Conservation (phyloP, 169 alveolate genomes). For the Eimeria sp. region DNA sequence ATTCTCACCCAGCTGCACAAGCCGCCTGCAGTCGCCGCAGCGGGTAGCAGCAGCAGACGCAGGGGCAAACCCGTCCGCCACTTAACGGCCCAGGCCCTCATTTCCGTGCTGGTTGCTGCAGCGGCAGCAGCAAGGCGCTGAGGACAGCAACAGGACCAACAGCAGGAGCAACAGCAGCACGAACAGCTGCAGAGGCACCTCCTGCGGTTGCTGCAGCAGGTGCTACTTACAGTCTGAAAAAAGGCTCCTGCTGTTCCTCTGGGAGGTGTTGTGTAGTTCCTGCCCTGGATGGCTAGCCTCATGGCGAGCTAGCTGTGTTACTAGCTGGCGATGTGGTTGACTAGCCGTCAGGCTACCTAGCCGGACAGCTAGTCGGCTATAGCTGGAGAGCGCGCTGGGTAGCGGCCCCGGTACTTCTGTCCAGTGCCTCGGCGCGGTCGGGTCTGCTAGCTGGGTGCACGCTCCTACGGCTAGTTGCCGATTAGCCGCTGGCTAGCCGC, state of each 20-base stretch:
- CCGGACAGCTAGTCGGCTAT: neutral
- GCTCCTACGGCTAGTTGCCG: neutral
- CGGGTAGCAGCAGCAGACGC: constrained; percentile 33
- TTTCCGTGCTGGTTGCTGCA: constrained; percentile 55
- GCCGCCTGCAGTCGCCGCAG: neutral
- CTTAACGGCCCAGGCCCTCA: constrained; percentile 50
- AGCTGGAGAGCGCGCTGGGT: neutral
- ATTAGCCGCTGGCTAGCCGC: neutral
- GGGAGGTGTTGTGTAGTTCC: neutral
- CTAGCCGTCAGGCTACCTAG: neutral
- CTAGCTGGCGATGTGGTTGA: neutral
- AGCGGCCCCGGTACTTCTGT: neutral
- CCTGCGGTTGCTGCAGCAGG: neutral
- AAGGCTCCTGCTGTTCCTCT: neutral
- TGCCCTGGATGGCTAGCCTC: neutral
- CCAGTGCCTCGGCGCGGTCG: neutral
- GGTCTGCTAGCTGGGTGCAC: neutral
- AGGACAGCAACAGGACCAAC: neutral
- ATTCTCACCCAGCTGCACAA: constrained; percentile 55
- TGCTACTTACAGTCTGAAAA: neutral
- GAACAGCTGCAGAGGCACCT: neutral
- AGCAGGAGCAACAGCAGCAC: constrained; percentile 17
- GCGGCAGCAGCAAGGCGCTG: constrained; percentile 53
- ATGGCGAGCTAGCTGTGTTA: neutral
- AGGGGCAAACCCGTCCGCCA: constrained; percentile 37